Base-by-base conservation (phyloP, 228 moss, liverwort and hornwort genomes). In the Sphagnum fallax region DNA sequence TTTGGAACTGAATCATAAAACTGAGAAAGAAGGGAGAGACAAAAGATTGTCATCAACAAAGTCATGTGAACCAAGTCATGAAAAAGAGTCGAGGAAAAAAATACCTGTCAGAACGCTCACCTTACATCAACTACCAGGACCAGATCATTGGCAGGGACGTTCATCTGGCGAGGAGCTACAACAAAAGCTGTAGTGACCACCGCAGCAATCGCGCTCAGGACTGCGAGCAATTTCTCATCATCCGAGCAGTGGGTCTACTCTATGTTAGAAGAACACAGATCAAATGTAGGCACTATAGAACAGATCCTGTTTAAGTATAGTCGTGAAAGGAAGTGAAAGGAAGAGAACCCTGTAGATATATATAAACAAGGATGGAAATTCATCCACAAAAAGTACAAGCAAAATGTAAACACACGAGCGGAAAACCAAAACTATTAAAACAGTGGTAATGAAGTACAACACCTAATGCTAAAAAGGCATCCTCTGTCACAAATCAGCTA, bases 271-370 rank as follows among this genome's bases (percentile, higher is more conserved):
- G 48, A 60, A 67, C 69, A 72, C 15, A 73, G 80, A 70, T 80
- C 79, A 73, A 80, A 72, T 67, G 76, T 80, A 80, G 72, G 76
- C 53, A 73, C 80, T 80, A 80, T 75, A 80, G 79, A 80, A 80
- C 75, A 80, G 75, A 75, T 80, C 79, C 79, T 80, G 79, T 80
- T 76, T 75, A 80, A 80, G 80, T 76, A 80, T 76, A 80, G 80
- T 80, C 80, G n/a, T n/a, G n/a, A n/a, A n/a, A n/a, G n/a, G n/a
- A n/a, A n/a, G 80, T 75, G 47, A 6, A 51, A 73, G 73, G 4
- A 0, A 0, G 18, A 18, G 18, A 18, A 18, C 18, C 18, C 18
- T 18, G 18, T 18, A n/a, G n/a, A 18, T 18, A 18, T 18, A 18
- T 18, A 18, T 18, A 18, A 18, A 18, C 18, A 18, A 18, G 18